A percentile compares a stretch with the other conserved stretches of the same genome.
These are phyloP conservation scores for Suhomyces taliae DNA, from an alignment of 1,139 yeast genomes.

Conservation along the genomic window DNA sequence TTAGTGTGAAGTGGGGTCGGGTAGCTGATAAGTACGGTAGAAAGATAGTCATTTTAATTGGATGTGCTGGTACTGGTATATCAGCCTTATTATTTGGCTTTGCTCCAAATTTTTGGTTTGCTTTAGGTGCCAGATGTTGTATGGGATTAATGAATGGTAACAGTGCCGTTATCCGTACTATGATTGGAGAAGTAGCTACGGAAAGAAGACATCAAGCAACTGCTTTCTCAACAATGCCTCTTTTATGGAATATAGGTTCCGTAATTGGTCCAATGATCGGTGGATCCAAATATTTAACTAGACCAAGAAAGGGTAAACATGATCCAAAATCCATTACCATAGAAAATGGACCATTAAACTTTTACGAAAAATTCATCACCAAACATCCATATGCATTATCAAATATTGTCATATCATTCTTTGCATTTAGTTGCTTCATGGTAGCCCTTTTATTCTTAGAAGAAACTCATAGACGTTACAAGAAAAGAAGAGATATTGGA, in stretches of 20 bases:
- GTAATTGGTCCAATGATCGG: slow-evolving; percentile 51
- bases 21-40: slow-evolving; percentile 35
- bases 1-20: slow-evolving; percentile 39
- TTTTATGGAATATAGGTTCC: slow-evolving; percentile 35
- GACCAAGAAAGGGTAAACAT: slow-evolving; percentile 19
- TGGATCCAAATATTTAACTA: slow-evolving; percentile 42
- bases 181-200: slow-evolving; percentile 40
- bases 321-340: slow-evolving; percentile 5
- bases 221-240: slow-evolving; percentile 37
- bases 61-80: slow-evolving; percentile 32
- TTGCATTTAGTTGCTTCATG: slow-evolving; percentile 40
- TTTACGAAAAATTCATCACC: slow-evolving; percentile 30
- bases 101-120: slow-evolving; percentile 33
- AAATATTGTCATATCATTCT: slow-evolving; percentile 51
- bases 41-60: slow-evolving; percentile 31
- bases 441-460: slow-evolving; percentile 55
- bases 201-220: slow-evolving; percentile 39
- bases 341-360: background rate
- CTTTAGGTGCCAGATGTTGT: slow-evolving; percentile 31
- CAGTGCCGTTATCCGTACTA: slow-evolving; percentile 37
- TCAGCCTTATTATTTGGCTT: slow-evolving; percentile 36
- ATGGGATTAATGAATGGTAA: slow-evolving; percentile 41
- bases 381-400: slow-evolving; percentile 61
- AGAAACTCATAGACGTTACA: slow-evolving; percentile 54
- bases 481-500: slow-evolving; percentile 48